Evolutionary conservation across 2,329 filamentous ascomycete genomes (phyloP), one percentile per base, ranked within the genome.

Genomic region (Paraconiothyrium sp.): DNA sequence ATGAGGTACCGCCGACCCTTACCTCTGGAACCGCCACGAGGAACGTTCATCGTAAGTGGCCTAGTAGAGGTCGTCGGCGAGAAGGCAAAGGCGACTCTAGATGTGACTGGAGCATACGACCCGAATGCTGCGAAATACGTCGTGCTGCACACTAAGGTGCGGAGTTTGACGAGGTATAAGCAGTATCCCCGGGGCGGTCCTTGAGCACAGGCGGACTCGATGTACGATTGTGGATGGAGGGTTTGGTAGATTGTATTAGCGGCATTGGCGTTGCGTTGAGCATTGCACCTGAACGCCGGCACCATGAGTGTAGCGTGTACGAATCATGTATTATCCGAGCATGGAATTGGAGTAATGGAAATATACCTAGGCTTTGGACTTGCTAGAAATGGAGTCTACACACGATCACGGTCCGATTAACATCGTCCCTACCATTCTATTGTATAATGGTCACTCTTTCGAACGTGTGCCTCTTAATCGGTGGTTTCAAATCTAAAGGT

Each of bases 91-190:
- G 66, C 81, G 59, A 78, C 80, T 5, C 63, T 84, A n/a, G 81
- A 84, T 59, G 80, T 85, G 2, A 61, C 69, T 9, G 80, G 76
- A 5, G 76, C 72, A 5, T 85, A 84, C 63, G 81, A 85, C 59
- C 82, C 82, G 1, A 78, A 78, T 50, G 60, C 69, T 27, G 74
- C 68, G 10, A 77, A 77, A 44, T 84, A 76, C 58, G 71, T 81
- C 4, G 62, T 55, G 22, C 61, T 78, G 2, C 76, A 70, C 9
- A 69, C 68, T 5, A 60, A 51, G 2, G 54, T 78, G n/a, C 71
- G 64, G 55, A 75, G 67, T 24, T 39, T 68, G 14, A 61, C 41
- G 7, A 57, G 72, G 66, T 77, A 77, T 67, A 71, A 71, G 22
- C 81, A 83, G 65, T 44, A 59, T 34, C 80, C 81, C 0, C 79